Base-by-base conservation (phyloP, 2,329 filamentous ascomycete genomes). In the Penicillium verrucosum region DNA sequence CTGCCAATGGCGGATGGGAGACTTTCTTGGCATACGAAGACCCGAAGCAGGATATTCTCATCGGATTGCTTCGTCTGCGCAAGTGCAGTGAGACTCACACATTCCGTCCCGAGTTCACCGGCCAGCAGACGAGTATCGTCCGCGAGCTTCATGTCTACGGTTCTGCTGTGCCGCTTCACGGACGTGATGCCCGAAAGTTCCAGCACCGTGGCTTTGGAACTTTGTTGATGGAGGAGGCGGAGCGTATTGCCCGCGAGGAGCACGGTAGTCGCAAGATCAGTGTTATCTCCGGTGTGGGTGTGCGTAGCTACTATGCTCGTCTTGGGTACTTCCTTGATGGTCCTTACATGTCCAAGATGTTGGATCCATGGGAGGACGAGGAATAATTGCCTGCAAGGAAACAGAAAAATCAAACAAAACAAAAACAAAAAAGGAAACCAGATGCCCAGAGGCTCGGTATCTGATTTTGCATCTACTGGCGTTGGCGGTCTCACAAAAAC, bases 191-290 rank as follows among this genome's bases (percentile, higher is more conserved):
- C 21, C 88, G 89, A 75, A 97, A 97, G 76, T 97, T 97, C 76
- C 94, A 99, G 78, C 94, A 99, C 77, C 94, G 97, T 73, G 94
- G 94, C 0, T 99, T 96, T 65, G 94, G 94, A 46, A 99, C 94
- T 1, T 75, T 99, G 59, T 72, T 99, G 63, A 99, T 99, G 95
- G 93, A 97, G 70, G 93, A 97, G 77, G 95, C 94, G 0, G 94
- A 97, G 78, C 83, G 92, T 50, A 99, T 99, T 62, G 93, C 95
- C 0, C 84, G 90, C 54, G 89, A 97, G 62, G 94, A 99, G 77
- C 94, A 99, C 70, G 89, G 92, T 6, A 97, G 92, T 66, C 82
- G 83, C 59, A 99, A 99, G 81, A 91, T 99, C 54, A 94, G 90
- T 70, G 92, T 99, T 64, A 99, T 99, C 59, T 96, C 92, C n/a